Conservation (phyloP, 768 basidiomycete species). For the Auricularia sp. region DNA sequence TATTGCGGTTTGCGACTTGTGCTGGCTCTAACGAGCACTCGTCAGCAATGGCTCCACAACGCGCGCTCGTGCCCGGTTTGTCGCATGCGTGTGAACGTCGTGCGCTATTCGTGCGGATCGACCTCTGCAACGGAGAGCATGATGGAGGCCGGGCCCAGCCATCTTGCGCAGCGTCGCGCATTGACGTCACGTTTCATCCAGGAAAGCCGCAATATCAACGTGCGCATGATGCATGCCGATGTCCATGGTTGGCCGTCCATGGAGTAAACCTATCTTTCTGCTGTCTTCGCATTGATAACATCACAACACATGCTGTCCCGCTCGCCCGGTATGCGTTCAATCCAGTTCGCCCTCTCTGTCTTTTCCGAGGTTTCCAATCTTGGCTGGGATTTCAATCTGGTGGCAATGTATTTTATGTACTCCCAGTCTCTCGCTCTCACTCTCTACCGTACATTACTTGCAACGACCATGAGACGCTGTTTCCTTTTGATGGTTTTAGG, state of each 20-base stretch:
- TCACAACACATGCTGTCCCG: not conserved
- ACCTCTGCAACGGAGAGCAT: not conserved
- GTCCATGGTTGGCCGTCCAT: not conserved
- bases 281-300: not conserved
- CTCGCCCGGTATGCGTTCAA: not conserved
- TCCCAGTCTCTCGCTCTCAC: too few relatives aligned
- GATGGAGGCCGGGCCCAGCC: not conserved
- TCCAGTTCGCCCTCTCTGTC: not conserved
- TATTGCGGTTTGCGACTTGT: constrained; percentile 2
- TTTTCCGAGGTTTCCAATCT: too few relatives aligned
- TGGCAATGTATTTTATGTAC: too few relatives aligned
- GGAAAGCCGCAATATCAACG: not conserved
- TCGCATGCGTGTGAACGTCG: constrained; percentile 27
- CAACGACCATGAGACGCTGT: too few relatives aligned
- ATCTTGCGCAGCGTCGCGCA: not conserved
- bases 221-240: not conserved
- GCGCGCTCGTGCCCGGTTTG: constrained; percentile 78
- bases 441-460: too few relatives aligned
- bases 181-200: not conserved
- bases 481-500: too few relatives aligned
- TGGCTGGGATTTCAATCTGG: too few relatives aligned
- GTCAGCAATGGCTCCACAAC: constrained; percentile 69
- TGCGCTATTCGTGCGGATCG: not conserved
- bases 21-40: constrained; percentile 3
- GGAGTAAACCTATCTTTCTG: not conserved